These are phyloP conservation scores for Fragaria vesca DNA, from an alignment of 306 rosid species.

Conservation along the genomic window DNA sequence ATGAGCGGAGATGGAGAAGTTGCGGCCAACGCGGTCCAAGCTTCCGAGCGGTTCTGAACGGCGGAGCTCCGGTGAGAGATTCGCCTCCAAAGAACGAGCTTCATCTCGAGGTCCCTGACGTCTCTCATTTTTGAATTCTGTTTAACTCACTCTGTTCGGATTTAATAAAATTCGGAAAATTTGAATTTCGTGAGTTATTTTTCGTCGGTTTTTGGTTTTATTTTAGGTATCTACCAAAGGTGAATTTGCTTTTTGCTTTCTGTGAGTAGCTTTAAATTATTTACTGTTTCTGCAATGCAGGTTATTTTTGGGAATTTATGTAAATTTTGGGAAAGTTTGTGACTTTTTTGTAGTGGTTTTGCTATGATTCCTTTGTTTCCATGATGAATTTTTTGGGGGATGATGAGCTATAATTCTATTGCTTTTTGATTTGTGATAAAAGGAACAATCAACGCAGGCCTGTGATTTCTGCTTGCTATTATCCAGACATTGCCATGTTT, in stretches of 20 bases:
- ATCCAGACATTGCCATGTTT: constrained; percentile 2
- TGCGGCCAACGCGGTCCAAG: constrained; percentile 48
- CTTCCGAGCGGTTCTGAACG: constrained; percentile 29
- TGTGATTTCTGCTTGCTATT: neutral
- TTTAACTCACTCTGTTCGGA: constrained; percentile 4
- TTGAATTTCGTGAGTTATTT: neutral
- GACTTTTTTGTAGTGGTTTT: constrained; percentile 34
- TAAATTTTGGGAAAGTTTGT: constrained; percentile 18
- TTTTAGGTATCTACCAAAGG: neutral
- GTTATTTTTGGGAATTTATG: constrained; percentile 2
- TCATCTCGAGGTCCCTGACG: constrained; percentile 47
- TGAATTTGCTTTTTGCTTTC: neutral
- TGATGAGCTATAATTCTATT: constrained; percentile 41
- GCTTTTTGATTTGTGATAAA: constrained; percentile 13
- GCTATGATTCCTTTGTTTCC: constrained; percentile 36
- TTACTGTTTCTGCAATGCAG: constrained; percentile 8
- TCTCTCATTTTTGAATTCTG: constrained; percentile 5
- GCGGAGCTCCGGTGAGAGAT: constrained; percentile 31
- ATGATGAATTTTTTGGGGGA: constrained; percentile 27
- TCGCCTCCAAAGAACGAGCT: constrained; percentile 28
- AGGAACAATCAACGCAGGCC: neutral
- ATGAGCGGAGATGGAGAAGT: constrained; percentile 59
- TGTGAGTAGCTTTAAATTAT: neutral
- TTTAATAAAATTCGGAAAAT: neutral
- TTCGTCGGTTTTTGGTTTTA: neutral